phyloP scores from a whole-genome alignment of 441 rosid species.

The Populus hybrid region DNA sequence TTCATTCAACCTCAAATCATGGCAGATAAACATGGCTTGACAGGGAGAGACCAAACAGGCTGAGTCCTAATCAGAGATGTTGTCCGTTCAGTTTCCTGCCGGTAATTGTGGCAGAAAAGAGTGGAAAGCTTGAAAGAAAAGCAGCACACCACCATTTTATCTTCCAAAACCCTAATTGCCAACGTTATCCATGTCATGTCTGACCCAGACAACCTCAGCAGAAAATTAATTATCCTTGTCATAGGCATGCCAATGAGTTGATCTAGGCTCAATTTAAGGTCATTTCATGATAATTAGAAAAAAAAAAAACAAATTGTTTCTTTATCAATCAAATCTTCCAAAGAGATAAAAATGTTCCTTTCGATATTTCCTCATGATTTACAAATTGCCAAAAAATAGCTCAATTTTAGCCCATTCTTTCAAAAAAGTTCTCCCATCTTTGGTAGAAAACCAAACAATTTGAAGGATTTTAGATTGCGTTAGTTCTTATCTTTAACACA shows the following conservation, averaged over 20 bases:
- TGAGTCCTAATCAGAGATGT: background rate
- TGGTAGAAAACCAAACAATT: too few relatives aligned
- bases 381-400: background rate
- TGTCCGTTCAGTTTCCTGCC: background rate
- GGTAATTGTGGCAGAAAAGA: conserved; percentile 4
- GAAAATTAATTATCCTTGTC: background rate
- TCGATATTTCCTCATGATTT: too few relatives aligned
- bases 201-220: background rate
- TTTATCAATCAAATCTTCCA: background rate
- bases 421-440: too few relatives aligned
- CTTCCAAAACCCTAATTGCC: background rate
- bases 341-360: background rate
- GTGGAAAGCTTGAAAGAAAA: background rate
- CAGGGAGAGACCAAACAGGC: background rate
- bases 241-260: background rate
- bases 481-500: too few relatives aligned
- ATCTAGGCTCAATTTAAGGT: background rate
- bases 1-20: background rate
- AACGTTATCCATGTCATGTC: background rate
- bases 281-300: background rate
- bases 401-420: too few relatives aligned
- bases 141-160: background rate
- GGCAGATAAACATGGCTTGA: background rate
- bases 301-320: background rate
- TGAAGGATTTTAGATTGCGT: too few relatives aligned